Base-by-base conservation (phyloP, 192 early-diverging fungal genomes). In the Entomortierella chlamydospora region DNA sequence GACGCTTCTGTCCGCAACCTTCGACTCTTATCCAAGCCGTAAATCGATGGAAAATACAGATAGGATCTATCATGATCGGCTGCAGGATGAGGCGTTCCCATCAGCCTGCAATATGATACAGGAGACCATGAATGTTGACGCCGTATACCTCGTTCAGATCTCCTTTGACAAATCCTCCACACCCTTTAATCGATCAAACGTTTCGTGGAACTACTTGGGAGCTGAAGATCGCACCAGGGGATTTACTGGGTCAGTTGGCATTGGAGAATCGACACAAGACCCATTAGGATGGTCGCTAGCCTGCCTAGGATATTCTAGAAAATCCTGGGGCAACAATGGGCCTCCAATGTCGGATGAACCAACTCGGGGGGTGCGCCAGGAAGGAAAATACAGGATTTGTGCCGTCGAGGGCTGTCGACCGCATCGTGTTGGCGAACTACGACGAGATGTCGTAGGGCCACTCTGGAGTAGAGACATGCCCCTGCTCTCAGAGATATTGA, bases 81-180 rank as follows among this genome's bases (percentile, higher is more conserved):
- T 72, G 2, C 41, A 49, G 2, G 70, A 72, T 23, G 42, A 63
- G n/a, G 70, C 70, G 42, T 72, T 72, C 61, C 70, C 70, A 15
- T 56, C 54, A 15, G 70, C 70, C 18, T 72, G 70, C 23, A 41
- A 39, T 34, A 72, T 72, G 70, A 64, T 72, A 23, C 61, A 64
- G 29, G 47, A n/a, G 39, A 72, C 70, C 12, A 34, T 72, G 54
- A 63, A 57, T 25, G 55, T 63, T 26, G 70, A 72, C 25, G 70
- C 70, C 20, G 70, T 72, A 2, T 72, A 72, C 29, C 70, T 72
- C 13, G 61, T 72, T 15, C 70, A 72, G 29, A 55, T 30, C 6
- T 30, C 30, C 10, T 4, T 31, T 13, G 57, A 58, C n/a, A 56
- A 52, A 23, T 58, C 61, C 0, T 64, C 55, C 28, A 47, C 64